These are phyloP conservation scores for Sporothrix brasiliensis DNA, from an alignment of 2,329 filamentous ascomycete genomes.

Conservation along the genomic window DNA sequence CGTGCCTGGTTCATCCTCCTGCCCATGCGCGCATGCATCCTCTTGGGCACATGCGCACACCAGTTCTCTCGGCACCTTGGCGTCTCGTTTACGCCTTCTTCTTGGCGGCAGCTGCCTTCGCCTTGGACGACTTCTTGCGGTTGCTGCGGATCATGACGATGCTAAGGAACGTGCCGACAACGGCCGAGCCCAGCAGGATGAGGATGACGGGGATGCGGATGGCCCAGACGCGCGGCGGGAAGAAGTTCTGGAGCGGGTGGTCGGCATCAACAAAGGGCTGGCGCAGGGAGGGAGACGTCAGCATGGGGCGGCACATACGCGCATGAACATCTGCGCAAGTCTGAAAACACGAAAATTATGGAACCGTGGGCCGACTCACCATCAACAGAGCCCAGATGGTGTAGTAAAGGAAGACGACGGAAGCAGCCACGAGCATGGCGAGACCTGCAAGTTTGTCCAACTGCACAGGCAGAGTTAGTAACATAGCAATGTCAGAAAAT, in stretches of 20 bases:
- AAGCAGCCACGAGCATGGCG: slow-evolving; percentile 69
- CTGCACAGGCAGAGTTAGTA: slow-evolving; percentile 51
- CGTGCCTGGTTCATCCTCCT: no score
- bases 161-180: slow-evolving; percentile 93
- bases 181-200: slow-evolving; percentile 84
- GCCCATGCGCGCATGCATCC: no score
- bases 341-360: no score
- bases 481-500: no score
- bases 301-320: slow-evolving; percentile 28
- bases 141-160: slow-evolving; percentile 99
- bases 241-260: slow-evolving; percentile 91
- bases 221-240: slow-evolving; percentile 96
- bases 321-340: background rate
- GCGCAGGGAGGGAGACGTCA: slow-evolving; percentile 25
- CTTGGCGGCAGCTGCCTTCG: slow-evolving; percentile 70
- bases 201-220: slow-evolving; percentile 98
- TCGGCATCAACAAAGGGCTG: slow-evolving; percentile 96
- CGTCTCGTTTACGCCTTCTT: slow-evolving; percentile 71
- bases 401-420: slow-evolving; percentile 78
- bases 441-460: slow-evolving; percentile 80
- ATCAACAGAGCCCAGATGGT: slow-evolving; percentile 97
- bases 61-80: background rate
- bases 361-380: slow-evolving; percentile 57
- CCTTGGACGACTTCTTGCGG: slow-evolving; percentile 94
- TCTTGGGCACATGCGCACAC: background rate